A percentile compares a stretch with the other conserved stretches of the same genome.
Conservation (phyloP, 164 flowering plant species). For the Aristolochia contorta region DNA sequence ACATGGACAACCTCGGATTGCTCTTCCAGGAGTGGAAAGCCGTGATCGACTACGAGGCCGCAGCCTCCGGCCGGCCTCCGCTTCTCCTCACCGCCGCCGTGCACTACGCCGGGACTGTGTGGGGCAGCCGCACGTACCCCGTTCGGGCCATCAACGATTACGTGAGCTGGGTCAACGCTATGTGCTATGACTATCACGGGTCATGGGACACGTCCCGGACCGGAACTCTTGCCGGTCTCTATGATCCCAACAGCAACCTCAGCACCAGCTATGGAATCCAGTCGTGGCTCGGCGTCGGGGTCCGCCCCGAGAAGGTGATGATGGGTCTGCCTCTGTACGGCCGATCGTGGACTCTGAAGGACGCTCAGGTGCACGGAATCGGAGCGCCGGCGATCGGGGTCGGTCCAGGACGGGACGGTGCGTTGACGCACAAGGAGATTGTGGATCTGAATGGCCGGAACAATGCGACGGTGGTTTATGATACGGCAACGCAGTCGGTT, state of each 20-base stretch:
- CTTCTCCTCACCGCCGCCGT: conserved; percentile 25
- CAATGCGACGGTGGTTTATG: conserved; percentile 15
- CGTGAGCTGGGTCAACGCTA: conserved; percentile 15
- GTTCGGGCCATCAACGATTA: conserved; percentile 1
- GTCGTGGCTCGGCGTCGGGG: conserved; percentile 20
- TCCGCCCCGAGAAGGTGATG: conserved; percentile 14
- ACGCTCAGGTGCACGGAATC: conserved; percentile 20
- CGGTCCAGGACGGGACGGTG: conserved; percentile 19
- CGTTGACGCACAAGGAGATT: conserved; percentile 10
- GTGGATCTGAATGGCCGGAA: conserved; percentile 10
- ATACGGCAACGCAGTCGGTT: conserved; percentile 12
- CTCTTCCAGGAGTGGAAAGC: conserved; percentile 23
- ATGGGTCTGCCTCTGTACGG: conserved; percentile 30
- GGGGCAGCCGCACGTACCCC: conserved; percentile 6
- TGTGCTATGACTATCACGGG: conserved; percentile 21
- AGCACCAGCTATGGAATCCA: conserved; percentile 23
- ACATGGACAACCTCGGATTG: conserved; percentile 22
- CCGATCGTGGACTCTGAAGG: conserved; percentile 23
- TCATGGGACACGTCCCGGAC: conserved; percentile 18
- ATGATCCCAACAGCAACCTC: conserved; percentile 18
- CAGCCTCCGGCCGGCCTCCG: conserved; percentile 1
- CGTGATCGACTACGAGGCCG: conserved; percentile 8
- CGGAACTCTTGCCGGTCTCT: conserved; percentile 24
- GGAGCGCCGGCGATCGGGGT: conserved; percentile 26
- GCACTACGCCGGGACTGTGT: conserved; percentile 11